Evolutionary conservation across 1,139 yeast species (phyloP).

Genomic region (Blastobotrys raffinosifermentans): DNA sequence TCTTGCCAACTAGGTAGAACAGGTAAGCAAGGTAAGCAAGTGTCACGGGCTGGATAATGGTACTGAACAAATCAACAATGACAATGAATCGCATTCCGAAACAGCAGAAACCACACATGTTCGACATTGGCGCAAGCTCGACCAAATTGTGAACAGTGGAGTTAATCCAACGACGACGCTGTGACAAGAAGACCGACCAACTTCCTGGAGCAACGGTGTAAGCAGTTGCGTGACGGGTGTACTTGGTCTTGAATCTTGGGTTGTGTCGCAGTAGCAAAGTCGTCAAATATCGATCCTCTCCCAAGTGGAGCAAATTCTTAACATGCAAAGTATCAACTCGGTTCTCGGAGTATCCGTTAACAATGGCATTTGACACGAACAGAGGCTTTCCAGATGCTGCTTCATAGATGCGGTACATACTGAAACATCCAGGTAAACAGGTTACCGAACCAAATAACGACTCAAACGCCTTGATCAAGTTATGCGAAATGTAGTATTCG

Average conservation of each 20-base stretch:
- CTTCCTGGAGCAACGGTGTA: conserved; percentile 40
- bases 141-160: conserved; percentile 40
- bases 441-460: conserved; percentile 39
- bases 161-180: conserved; percentile 42
- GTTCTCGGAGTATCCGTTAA: conserved; percentile 35
- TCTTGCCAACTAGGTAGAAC: conserved; percentile 31
- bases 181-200: conserved; percentile 39
- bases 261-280: conserved; percentile 36
- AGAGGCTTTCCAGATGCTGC: conserved; percentile 36
- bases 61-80: conserved; percentile 35
- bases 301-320: conserved; percentile 38
- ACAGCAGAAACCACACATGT: conserved; percentile 41
- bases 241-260: conserved; percentile 37
- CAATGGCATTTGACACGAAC: conserved; percentile 36
- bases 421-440: conserved; percentile 41
- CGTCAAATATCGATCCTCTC: conserved; percentile 40
- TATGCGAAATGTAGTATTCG: conserved; percentile 41
- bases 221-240: conserved; percentile 36
- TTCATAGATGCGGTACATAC: conserved; percentile 35
- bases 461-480: conserved; percentile 39
- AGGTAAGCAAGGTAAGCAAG: conserved; percentile 38
- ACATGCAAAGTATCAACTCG: conserved; percentile 38
- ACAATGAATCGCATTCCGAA: conserved; percentile 40
- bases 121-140: conserved; percentile 37
- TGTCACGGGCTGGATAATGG: conserved; percentile 39